These are phyloP conservation scores for Psilocybe tampanensis DNA, from an alignment of 768 basidiomycete genomes.

Conservation along the genomic window DNA sequence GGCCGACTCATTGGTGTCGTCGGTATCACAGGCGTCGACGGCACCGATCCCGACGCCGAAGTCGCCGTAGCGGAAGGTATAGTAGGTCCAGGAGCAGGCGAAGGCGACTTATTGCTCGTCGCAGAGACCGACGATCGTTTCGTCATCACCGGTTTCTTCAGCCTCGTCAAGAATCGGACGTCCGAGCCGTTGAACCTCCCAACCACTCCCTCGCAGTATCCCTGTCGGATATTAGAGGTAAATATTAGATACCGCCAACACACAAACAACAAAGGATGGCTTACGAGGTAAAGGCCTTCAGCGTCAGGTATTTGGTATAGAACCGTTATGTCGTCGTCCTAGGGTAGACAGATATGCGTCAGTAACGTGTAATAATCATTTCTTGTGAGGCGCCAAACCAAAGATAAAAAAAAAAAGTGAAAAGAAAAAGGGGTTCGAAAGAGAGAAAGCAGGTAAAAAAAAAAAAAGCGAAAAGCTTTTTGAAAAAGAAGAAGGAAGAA, in stretches of 20 bases:
- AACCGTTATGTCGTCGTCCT: constrained; percentile 83
- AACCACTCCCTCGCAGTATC: constrained; percentile 87
- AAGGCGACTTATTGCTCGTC: constrained; percentile 13
- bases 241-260: no score
- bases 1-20: no score
- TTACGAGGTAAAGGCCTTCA: constrained; percentile 63
- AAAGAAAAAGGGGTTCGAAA: no score
- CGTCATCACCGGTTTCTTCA: constrained; percentile 81
- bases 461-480: no score
- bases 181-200: constrained; percentile 67
- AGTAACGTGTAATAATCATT: no score
- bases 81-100: neutral
- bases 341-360: neutral
- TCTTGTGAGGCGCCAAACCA: no score
- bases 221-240: no score
- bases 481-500: no score
- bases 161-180: constrained; percentile 70
- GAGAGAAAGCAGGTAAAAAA: no score
- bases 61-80: neutral
- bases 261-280: constrained; percentile 1
- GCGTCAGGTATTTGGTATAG: constrained; percentile 66
- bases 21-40: no score
- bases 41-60: neutral
- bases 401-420: no score
- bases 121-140: constrained; percentile 55